Conservation (phyloP, 2,329 filamentous ascomycete species). For the Penicillium concentricum region DNA sequence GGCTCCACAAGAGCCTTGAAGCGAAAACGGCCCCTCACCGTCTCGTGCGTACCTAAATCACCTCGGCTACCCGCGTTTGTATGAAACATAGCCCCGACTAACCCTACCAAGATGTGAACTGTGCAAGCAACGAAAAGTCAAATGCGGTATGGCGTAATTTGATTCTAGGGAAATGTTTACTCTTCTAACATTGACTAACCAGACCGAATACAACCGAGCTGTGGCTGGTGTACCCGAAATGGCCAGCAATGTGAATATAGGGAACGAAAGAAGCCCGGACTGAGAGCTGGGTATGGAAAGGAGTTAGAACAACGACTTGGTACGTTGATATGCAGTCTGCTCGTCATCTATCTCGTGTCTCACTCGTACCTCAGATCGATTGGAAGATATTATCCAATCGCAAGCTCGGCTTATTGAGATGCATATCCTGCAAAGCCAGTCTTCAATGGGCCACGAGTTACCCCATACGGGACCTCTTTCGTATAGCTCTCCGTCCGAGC, state of each 20-base stretch:
- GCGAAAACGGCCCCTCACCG: slow-evolving; percentile 39
- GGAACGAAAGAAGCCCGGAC: slow-evolving; percentile 68
- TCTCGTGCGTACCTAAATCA: slow-evolving; percentile 34
- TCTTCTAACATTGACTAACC: slow-evolving; percentile 10
- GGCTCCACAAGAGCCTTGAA: slow-evolving; percentile 33
- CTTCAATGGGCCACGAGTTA: slow-evolving; percentile 30
- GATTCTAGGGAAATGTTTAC: not conserved
- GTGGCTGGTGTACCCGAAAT: slow-evolving; percentile 70
- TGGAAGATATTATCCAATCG: slow-evolving; percentile 64
- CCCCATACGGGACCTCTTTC: slow-evolving; percentile 28
- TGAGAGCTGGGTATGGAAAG: slow-evolving; percentile 65
- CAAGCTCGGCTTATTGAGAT: slow-evolving; percentile 67
- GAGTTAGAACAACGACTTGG: slow-evolving; percentile 69
- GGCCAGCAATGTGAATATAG: slow-evolving; percentile 66
- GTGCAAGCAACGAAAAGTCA: slow-evolving; percentile 48
- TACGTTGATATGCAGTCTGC: slow-evolving; percentile 17
- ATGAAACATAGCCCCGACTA: slow-evolving; percentile 12
- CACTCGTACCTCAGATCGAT: slow-evolving; percentile 50
- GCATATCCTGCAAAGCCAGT: slow-evolving; percentile 46
- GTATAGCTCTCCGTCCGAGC: slow-evolving; percentile 50
- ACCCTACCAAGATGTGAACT: slow-evolving; percentile 40
- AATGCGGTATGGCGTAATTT: slow-evolving; percentile 40
- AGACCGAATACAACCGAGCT: slow-evolving; percentile 59
- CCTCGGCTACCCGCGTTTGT: not conserved
- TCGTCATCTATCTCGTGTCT: not conserved